Conservation (phyloP, 176 grass and related monocot genomes). For the Ensete glaucum region DNA sequence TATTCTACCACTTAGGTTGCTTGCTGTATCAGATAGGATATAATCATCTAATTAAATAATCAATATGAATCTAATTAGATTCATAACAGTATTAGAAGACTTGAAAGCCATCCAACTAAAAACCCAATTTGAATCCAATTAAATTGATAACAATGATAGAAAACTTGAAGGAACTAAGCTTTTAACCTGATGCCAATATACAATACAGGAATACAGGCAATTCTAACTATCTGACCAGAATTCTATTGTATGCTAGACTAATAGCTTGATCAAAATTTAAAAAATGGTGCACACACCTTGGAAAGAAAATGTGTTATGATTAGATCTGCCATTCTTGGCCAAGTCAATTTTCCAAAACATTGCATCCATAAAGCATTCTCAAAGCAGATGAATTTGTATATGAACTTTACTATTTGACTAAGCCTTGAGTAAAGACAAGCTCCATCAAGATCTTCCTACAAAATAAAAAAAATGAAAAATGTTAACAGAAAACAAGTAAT, state of each 20-base stretch:
- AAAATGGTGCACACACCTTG: slow-evolving; percentile 47
- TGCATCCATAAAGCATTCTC: slow-evolving; percentile 63
- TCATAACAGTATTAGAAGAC: too few species aligned
- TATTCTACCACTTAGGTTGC: too few species aligned
- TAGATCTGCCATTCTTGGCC: slow-evolving; percentile 74
- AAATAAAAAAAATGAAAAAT: slow-evolving; percentile 6
- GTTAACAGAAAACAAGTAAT: neutral
- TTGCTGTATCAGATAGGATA: too few species aligned
- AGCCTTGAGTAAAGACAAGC: slow-evolving; percentile 67
- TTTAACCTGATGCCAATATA: too few species aligned
- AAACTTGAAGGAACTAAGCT: too few species aligned
- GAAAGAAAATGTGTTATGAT: slow-evolving; percentile 89
- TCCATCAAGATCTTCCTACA: slow-evolving; percentile 71
- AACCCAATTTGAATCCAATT: too few species aligned
- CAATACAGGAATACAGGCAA: neutral
- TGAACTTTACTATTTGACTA: slow-evolving; percentile 62
- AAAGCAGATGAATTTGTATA: slow-evolving; percentile 54
- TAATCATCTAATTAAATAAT: too few species aligned
- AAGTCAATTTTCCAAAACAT: slow-evolving; percentile 74
- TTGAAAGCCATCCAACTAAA: too few species aligned
- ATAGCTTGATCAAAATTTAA: neutral
- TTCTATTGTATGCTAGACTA: neutral
- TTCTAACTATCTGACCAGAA: neutral
- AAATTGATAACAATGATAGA: too few species aligned
- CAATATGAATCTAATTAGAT: too few species aligned